Evolutionary conservation across 169 alveolate species (phyloP).

Genomic region (Cryptosporidium muris): DNA sequence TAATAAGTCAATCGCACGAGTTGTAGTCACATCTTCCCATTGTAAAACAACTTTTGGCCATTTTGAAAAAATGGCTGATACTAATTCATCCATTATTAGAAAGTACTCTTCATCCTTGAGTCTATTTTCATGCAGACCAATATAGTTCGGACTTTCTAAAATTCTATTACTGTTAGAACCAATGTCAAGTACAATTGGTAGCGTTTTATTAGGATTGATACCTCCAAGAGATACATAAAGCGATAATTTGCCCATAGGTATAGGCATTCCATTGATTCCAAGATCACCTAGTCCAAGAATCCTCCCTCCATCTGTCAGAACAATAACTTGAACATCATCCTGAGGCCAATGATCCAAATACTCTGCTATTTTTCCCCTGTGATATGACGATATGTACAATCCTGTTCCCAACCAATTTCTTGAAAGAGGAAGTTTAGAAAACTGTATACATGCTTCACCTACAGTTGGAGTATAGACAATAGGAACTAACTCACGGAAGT

Average conservation of each 20-base stretch:
- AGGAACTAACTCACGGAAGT: conserved; percentile 74
- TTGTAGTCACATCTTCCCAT: conserved; percentile 76
- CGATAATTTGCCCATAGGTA: conserved; percentile 80
- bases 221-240: conserved; percentile 78
- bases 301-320: conserved; percentile 82
- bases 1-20: conserved; percentile 72
- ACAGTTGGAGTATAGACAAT: conserved; percentile 78
- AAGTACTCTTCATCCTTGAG: conserved; percentile 73
- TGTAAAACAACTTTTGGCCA: conserved; percentile 78
- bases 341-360: conserved; percentile 2
- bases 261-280: conserved; percentile 83
- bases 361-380: conserved; percentile 21
- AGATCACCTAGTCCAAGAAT: conserved; percentile 82
- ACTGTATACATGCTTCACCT: conserved; percentile 74
- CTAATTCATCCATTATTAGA: conserved; percentile 73
- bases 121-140: conserved; percentile 72
- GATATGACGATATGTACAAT: conserved; percentile 10
- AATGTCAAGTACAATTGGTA: conserved; percentile 75
- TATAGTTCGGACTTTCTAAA: conserved; percentile 40
- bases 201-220: conserved; percentile 72
- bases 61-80: conserved; percentile 66
- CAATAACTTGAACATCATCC: conserved; percentile 77
- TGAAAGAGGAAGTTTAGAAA: conserved; percentile 48
- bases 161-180: conserved; percentile 74
- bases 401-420: conserved; percentile 71